These are phyloP conservation scores for Aplosporella prunicola DNA, from an alignment of 2,329 filamentous ascomycete species.

Conservation along the genomic window DNA sequence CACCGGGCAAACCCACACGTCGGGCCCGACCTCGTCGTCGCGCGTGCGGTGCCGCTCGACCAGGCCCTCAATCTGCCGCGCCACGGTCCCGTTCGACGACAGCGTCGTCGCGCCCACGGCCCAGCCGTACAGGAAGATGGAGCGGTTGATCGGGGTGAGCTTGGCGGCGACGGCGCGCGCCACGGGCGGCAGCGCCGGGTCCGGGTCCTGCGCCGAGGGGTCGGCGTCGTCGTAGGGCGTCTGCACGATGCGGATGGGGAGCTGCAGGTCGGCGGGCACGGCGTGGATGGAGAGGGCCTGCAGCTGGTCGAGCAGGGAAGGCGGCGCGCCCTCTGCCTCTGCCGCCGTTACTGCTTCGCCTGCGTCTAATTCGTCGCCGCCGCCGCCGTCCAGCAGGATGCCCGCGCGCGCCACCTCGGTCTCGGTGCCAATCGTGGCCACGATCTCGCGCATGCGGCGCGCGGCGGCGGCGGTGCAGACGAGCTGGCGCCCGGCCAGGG, in stretches of 20 bases:
- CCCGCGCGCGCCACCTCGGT: constrained; percentile 44
- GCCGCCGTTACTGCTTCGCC: constrained; percentile 5
- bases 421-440: constrained; percentile 30
- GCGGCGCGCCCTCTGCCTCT: too few relatives aligned
- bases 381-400: constrained; percentile 40
- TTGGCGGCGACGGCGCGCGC: constrained; percentile 36
- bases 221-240: constrained; percentile 15
- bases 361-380: constrained; percentile 6
- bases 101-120: constrained; percentile 52
- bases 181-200: constrained; percentile 34
- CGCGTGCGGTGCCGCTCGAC: constrained; percentile 43
- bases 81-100: constrained; percentile 60
- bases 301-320: constrained; percentile 23
- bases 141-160: constrained; percentile 54
- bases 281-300: constrained; percentile 42
- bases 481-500: constrained; percentile 47
- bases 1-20: constrained; percentile 56
- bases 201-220: constrained; percentile 6
- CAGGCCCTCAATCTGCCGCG: constrained; percentile 53
- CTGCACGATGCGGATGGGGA: constrained; percentile 50
- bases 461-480: constrained; percentile 59
- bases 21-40: constrained; percentile 46
- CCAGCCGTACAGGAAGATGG: constrained; percentile 68
- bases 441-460: constrained; percentile 46
- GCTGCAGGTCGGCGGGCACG: constrained; percentile 44